Base-by-base conservation (phyloP, 176 grass and related monocot genomes). In the Paspalum vaginatum region DNA sequence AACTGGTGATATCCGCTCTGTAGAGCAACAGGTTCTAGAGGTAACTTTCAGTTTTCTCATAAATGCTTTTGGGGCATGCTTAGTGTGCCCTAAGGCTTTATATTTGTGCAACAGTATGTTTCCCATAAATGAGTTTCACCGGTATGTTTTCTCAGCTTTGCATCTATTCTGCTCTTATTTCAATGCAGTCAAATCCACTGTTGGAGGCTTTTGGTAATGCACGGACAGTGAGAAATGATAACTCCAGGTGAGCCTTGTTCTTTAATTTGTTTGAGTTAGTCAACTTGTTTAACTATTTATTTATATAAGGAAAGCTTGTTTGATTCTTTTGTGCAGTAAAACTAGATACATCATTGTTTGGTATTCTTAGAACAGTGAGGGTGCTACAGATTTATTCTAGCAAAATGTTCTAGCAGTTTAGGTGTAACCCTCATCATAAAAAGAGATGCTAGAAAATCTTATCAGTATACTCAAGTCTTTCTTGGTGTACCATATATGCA, bases 121-220 rank as follows among this genome's bases (percentile, higher is more conserved):
- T 13, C 32, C 72, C 25, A 11, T 83, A 54, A 20, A 20, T 55
- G 20, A n/a, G 16, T 55, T 55, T 55, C n/a, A 59, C 21, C 21
- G 67, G 70, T 56, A 59, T 44, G 32, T 68, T 68, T 10, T 60
- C 27, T 61, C 57, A 77, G 16, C 16, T 85, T n/a, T 62, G 11
- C 44, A 79, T 68, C 7, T 81, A 48, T 81, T 38, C 76, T 82
- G 24, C 37, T 49, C 44, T 27, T 44, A 58, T 84, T 78, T 77
- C 64, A 66, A 81, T 92, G 82, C 76, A 96, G 93, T 92, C 93
- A 81, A 96, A 96, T 78, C 93, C 90, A 71, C 90, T 96, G 47
- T 69, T 96, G 57, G 93, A 96, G 78, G 93, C 93, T 76, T 96
- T 96, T 86, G 93, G 93, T 74, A 96, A 96, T 88, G 93, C 93